Conservation (phyloP, 2,329 filamentous ascomycete species). For the Aspergillus ustus region DNA sequence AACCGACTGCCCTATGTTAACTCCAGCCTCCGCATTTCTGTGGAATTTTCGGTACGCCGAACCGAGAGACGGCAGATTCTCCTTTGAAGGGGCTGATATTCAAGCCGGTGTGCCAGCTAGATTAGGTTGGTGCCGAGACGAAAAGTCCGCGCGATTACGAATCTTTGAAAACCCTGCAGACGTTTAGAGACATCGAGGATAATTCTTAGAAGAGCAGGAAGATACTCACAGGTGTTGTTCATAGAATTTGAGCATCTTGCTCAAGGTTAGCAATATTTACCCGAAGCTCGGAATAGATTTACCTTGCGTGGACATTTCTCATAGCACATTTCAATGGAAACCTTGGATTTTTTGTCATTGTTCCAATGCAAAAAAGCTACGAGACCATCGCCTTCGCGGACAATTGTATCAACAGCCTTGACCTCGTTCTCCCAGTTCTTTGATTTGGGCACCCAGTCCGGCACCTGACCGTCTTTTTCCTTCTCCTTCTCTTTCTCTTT, state of each 20-base stretch:
- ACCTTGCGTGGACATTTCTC: conserved; percentile 49
- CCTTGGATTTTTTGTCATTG: conserved; percentile 50
- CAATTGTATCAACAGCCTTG: conserved; percentile 48
- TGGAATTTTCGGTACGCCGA: conserved; percentile 7
- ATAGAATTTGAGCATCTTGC: conserved; percentile 54
- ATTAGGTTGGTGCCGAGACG: neutral
- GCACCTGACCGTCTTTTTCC: conserved; percentile 8
- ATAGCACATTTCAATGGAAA: conserved; percentile 47
- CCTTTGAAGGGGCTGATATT: neutral
- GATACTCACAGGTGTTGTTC: conserved; percentile 52
- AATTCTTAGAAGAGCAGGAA: neutral
- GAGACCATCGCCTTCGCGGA: conserved; percentile 42
- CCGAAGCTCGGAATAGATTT: conserved; percentile 14
- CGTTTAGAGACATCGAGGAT: conserved; percentile 23
- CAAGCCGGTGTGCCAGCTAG: neutral
- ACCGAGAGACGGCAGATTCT: neutral
- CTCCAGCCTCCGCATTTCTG: conserved; percentile 21
- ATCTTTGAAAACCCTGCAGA: conserved; percentile 42
- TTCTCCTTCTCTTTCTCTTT: conserved; percentile 24
- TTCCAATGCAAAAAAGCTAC: conserved; percentile 50
- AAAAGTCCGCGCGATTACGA: conserved; percentile 16
- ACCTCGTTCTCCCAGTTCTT: conserved; percentile 52
- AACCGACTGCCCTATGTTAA: conserved; percentile 8
- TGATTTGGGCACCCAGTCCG: conserved; percentile 45
- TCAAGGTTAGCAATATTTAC: conserved; percentile 19